Base-by-base conservation (phyloP, 129 eudicot species). In the Logfia minima region DNA sequence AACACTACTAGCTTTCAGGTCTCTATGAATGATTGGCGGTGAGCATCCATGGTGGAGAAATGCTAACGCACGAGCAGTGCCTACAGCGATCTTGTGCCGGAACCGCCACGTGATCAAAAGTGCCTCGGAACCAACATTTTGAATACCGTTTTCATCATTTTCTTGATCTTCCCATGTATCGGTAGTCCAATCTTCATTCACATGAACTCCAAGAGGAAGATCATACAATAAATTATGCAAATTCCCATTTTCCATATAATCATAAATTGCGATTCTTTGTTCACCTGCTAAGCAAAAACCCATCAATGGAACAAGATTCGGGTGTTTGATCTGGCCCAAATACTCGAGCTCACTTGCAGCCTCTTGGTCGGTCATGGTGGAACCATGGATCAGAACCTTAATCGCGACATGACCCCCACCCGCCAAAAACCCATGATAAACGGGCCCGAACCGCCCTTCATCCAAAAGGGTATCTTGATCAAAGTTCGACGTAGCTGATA, bases 11-110 rank as follows among this genome's bases (percentile, higher is more conserved):
- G 97, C 92, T 75, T 85, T 89, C 21, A 92, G 84, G 37, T 92
- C 96, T 84, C 96, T 52, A 62, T 92, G 97, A 51, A 89, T 84
- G 21, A 92, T 89, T 1, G 97, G 96, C 23, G 91, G 96, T 11
- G 92, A 89, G 69, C 97, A 89, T 14, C 96, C 97, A n/a, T 92
- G 96, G 88, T 92, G 97, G 17, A 92, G 96, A 75, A 85, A 92
- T 11, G 97, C 96, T 48, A 92, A 74, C 10, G 96, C 92, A 31
- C 97, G 92, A 16, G 97, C 92, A 6, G 92, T 87, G 23, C 96
- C 92, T 6, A 92, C 86, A 13, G 88, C 97, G 9, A 83, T 77
- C 60, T 84, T 89, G 81, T 87, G 90, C 81, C 97, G 75, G 60
- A 84, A 87, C 65, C 84, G 81, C 96, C 97, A 92, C 0, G 90